phyloP scores from a whole-genome alignment of 2,329 filamentous ascomycete genomes.

The Nothomitra cinnamomea region DNA sequence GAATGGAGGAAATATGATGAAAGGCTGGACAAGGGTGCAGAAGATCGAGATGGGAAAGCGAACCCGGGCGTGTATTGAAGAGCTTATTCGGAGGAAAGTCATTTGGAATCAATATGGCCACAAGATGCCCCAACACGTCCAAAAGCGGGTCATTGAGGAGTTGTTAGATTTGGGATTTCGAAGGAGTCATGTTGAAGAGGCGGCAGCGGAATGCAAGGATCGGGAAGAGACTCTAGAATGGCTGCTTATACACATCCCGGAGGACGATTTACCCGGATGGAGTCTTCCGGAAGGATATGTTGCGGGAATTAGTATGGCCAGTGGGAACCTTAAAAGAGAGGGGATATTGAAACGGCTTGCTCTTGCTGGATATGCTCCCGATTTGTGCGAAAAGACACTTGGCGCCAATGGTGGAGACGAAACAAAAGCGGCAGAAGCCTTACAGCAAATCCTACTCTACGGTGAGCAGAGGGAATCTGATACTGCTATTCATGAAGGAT shows the following conservation, averaged over 20 bases:
- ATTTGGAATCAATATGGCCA: constrained; percentile 77
- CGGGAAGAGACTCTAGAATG: constrained; percentile 87
- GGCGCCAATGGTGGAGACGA: constrained; percentile 58
- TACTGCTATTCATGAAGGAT: not conserved
- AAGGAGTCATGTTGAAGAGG: constrained; percentile 78
- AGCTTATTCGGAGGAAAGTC: constrained; percentile 57
- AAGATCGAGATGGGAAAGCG: constrained; percentile 86
- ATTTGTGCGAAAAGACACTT: constrained; percentile 65
- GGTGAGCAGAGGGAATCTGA: constrained; percentile 18
- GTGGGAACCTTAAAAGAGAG: constrained; percentile 65
- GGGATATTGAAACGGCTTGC: constrained; percentile 67
- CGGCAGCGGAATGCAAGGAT: constrained; percentile 73
- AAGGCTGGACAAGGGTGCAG: constrained; percentile 69
- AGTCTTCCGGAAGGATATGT: constrained; percentile 82
- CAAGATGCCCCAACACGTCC: constrained; percentile 40
- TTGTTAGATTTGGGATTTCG: constrained; percentile 70
- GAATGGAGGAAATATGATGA: constrained; percentile 28
- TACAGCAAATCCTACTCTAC: constrained; percentile 53
- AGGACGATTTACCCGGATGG: constrained; percentile 90
- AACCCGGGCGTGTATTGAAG: constrained; percentile 64
- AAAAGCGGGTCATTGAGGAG: constrained; percentile 48
- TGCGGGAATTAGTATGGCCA: constrained; percentile 74
- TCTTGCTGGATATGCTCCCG: constrained; percentile 66
- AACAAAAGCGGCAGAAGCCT: constrained; percentile 54
- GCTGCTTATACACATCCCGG: constrained; percentile 90